Evolutionary conservation across 768 basidiomycete species (phyloP).

Genomic region (Grammothele lineata): DNA sequence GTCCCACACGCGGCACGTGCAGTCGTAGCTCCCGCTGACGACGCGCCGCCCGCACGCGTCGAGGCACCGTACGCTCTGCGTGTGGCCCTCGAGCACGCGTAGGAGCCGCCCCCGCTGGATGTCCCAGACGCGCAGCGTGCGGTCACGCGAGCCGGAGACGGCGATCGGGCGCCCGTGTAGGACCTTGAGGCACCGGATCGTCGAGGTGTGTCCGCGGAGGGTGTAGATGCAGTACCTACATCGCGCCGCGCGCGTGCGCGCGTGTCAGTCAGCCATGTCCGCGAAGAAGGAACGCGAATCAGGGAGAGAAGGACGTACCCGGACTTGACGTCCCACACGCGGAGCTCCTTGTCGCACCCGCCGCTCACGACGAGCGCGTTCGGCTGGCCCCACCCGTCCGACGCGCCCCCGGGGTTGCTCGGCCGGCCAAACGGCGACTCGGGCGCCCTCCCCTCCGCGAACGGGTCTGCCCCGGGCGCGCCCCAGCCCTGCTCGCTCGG

Average conservation of each 20-base stretch:
- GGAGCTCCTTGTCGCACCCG: constrained; percentile 88
- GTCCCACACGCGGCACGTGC: constrained; percentile 87
- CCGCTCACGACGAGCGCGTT: constrained; percentile 83
- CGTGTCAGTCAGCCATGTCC: not conserved
- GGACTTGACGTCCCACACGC: constrained; percentile 86
- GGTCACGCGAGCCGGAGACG: constrained; percentile 86
- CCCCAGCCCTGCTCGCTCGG: not conserved
- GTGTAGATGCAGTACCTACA: constrained; percentile 66
- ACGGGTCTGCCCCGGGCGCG: not conserved
- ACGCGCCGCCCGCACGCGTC: constrained; percentile 82
- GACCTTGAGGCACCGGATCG: constrained; percentile 87
- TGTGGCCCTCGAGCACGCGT: constrained; percentile 70
- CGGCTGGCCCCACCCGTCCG: constrained; percentile 87
- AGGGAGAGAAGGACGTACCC: constrained; percentile 48
- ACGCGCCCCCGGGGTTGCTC: constrained; percentile 27
- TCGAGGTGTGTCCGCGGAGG: constrained; percentile 82
- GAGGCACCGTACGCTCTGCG: constrained; percentile 77
- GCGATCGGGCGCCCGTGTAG: constrained; percentile 85
- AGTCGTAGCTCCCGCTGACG: constrained; percentile 93
- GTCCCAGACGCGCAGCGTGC: constrained; percentile 89
- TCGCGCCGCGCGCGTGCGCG: too few species aligned
- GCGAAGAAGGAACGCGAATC: not conserved
- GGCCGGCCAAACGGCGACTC: constrained; percentile 13
- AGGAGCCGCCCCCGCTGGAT: constrained; percentile 72
- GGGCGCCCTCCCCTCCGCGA: constrained; percentile 4